Evolutionary conservation across 441 rosid genomes (phyloP).

Genomic region (Erodium moschatum): DNA sequence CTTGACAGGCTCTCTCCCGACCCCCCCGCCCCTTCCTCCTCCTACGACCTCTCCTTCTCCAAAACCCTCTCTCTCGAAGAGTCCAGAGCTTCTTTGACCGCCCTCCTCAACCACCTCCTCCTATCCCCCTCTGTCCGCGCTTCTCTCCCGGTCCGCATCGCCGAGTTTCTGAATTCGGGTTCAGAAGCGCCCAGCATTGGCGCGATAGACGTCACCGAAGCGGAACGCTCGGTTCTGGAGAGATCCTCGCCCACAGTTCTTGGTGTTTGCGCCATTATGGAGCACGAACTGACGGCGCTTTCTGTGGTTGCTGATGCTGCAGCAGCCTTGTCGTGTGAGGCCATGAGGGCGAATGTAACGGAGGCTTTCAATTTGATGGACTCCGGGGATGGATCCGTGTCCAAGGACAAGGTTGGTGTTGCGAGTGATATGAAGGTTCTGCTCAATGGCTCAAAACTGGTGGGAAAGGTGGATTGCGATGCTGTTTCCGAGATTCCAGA

Average conservation of each 20-base stretch:
- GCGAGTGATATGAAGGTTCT: constrained; percentile 68
- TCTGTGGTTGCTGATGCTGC: constrained; percentile 45
- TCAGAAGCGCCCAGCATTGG: not conserved
- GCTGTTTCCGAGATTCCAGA: constrained; percentile 35
- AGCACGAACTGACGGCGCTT: constrained; percentile 41
- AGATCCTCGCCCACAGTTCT: constrained; percentile 16
- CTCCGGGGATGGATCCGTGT: not conserved
- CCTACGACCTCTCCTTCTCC: constrained; percentile 18
- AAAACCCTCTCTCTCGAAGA: constrained; percentile 20
- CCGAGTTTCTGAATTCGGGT: not conserved
- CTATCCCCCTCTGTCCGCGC: constrained; percentile 31
- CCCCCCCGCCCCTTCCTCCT: not conserved
- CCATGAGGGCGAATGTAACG: constrained; percentile 36
- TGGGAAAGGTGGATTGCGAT: constrained; percentile 32
- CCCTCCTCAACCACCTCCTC: constrained; percentile 27
- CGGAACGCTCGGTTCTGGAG: not conserved
- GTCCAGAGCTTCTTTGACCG: constrained; percentile 40
- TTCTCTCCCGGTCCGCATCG: not conserved
- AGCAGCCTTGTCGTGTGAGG: constrained; percentile 80
- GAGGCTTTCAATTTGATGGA: constrained; percentile 44
- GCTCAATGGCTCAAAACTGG: constrained; percentile 63
- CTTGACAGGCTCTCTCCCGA: constrained; percentile 29
- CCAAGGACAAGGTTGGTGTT: constrained; percentile 30
- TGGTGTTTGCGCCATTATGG: constrained; percentile 53
- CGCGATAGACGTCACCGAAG: not conserved